Conservation (phyloP, 768 basidiomycete genomes). For the Serpula lacrymans region DNA sequence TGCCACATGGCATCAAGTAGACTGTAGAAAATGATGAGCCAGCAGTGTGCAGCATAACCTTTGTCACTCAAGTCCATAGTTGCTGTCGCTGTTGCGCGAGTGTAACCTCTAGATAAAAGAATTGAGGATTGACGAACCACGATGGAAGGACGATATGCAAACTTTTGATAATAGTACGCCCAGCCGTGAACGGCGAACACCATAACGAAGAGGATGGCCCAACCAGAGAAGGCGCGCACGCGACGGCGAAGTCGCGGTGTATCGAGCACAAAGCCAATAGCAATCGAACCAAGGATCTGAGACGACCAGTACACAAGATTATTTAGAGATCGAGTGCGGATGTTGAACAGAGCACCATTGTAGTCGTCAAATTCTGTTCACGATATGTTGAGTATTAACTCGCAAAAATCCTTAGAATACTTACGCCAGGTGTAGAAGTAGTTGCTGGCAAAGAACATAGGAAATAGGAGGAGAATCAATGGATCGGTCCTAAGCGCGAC, state of each 20-base stretch:
- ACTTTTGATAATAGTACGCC: slow-evolving; percentile 39
- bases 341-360: slow-evolving; percentile 69
- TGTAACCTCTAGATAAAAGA: slow-evolving; percentile 31
- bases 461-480: slow-evolving; percentile 65
- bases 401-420: slow-evolving; percentile 18
- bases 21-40: slow-evolving; percentile 5
- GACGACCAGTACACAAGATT: slow-evolving; percentile 72
- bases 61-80: slow-evolving; percentile 1
- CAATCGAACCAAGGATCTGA: slow-evolving; percentile 66
- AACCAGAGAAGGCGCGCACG: slow-evolving; percentile 38
- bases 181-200: slow-evolving; percentile 23
- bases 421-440: slow-evolving; percentile 79
- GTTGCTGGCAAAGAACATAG: slow-evolving; percentile 74
- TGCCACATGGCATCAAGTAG: slow-evolving; percentile 30
- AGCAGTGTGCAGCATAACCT: neutral
- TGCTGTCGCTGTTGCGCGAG: slow-evolving; percentile 20
- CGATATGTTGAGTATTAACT: slow-evolving; percentile 1
- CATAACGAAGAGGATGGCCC: slow-evolving; percentile 33
- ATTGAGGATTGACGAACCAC: neutral
- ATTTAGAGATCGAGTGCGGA: slow-evolving; percentile 67
- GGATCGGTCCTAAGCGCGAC: slow-evolving; percentile 62
- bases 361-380: slow-evolving; percentile 66
- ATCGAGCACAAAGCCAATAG: slow-evolving; percentile 47
- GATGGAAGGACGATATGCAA: slow-evolving; percentile 8
- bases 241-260: slow-evolving; percentile 32